phyloP scores from a whole-genome alignment of 371 early-diverging fungal species.

The Actinomortierella wolfii region DNA sequence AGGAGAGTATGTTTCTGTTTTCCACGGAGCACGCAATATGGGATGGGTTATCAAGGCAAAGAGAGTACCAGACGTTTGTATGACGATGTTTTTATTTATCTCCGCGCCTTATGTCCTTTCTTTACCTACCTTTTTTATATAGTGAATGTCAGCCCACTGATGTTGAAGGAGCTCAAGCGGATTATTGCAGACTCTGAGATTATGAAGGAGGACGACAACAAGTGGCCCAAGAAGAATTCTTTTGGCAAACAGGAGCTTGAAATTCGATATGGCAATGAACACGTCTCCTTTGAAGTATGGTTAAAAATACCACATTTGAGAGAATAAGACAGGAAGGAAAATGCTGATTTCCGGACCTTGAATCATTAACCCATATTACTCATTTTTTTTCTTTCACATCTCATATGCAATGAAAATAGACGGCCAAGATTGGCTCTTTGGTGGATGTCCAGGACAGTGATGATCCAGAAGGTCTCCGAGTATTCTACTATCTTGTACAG shows the following conservation, averaged over 20 bases:
- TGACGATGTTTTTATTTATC: too few relatives aligned
- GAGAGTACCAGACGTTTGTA: not conserved
- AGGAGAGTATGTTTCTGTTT: constrained; percentile 70
- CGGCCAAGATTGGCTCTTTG: constrained; percentile 91
- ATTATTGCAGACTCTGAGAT: constrained; percentile 91
- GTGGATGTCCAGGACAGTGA: constrained; percentile 87
- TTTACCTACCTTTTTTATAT: not conserved
- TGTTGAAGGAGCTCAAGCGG: constrained; percentile 85
- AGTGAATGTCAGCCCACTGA: constrained; percentile 81
- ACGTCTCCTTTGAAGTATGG: constrained; percentile 90
- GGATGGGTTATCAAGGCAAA: not conserved
- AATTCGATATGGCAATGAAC: constrained; percentile 86
- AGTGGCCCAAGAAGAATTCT: constrained; percentile 92
- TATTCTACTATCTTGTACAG: constrained; percentile 96
- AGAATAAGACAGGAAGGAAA: constrained; percentile 3
- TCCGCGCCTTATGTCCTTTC: not conserved
- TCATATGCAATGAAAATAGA: too few relatives aligned
- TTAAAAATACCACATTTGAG: not conserved
- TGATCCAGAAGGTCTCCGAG: constrained; percentile 94
- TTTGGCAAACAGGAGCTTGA: constrained; percentile 96
- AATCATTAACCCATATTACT: not conserved
- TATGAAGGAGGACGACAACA: constrained; percentile 90
- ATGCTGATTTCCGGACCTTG: not conserved
- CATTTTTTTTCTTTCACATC: constrained; percentile 9
- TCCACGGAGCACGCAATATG: not conserved